phyloP scores from a whole-genome alignment of 352 stramenopile species.

The Thalassiosira hispida region DNA sequence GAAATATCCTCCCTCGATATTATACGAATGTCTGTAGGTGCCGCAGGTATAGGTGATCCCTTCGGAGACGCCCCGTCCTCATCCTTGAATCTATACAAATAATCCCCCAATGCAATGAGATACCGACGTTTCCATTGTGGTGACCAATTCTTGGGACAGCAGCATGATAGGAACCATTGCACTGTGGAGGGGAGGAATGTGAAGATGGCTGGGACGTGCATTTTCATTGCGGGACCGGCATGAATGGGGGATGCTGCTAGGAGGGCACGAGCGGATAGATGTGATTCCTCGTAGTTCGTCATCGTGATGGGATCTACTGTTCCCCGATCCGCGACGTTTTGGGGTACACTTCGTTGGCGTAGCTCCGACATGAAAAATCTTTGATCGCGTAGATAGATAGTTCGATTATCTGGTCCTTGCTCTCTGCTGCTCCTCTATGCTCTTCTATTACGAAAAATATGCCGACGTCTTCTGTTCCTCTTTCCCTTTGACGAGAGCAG shows the following conservation, averaged over 20 bases:
- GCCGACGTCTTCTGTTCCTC: too few relatives aligned
- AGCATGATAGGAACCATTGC: conserved; percentile 53
- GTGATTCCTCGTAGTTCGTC: conserved; percentile 40
- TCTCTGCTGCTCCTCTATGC: too few relatives aligned
- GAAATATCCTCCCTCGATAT: conserved; percentile 18
- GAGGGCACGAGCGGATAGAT: conserved; percentile 34
- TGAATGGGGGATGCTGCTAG: conserved; percentile 44
- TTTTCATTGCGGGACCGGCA: conserved; percentile 63
- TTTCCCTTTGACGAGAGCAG: too few relatives aligned
- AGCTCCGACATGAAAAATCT: conserved; percentile 18
- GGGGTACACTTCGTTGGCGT: conserved; percentile 27
- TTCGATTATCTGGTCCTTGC: too few relatives aligned
- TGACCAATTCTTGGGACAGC: conserved; percentile 40
- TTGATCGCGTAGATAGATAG: too few relatives aligned
- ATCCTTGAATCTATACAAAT: conserved; percentile 71
- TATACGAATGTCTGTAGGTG: conserved; percentile 42
- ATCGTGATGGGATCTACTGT: conserved; percentile 1
- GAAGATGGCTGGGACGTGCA: conserved; percentile 74
- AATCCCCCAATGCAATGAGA: conserved; percentile 75
- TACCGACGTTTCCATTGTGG: conserved; percentile 72
- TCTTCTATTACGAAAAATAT: too few relatives aligned
- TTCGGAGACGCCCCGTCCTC: conserved; percentile 41
- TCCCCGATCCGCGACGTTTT: background rate
- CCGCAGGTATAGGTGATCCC: conserved; percentile 51
- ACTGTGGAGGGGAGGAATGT: conserved; percentile 60